A percentile compares a stretch with the other conserved stretches of the same genome.
Evolutionary conservation across 345 rosid species (phyloP).

Genomic region (Rhizophora apiculata): DNA sequence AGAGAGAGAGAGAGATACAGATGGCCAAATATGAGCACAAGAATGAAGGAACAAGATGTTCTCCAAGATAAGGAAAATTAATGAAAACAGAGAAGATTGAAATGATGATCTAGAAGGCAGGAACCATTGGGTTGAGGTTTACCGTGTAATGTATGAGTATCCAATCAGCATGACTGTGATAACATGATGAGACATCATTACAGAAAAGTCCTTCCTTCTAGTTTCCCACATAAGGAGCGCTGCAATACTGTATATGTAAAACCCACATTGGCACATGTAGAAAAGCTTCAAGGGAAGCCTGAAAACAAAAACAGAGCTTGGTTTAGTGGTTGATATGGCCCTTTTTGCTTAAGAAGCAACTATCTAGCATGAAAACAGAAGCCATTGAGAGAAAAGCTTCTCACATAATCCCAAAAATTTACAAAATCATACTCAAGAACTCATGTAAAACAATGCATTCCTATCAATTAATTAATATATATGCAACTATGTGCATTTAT

Average conservation of each 20-base stretch:
- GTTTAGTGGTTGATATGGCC: background rate
- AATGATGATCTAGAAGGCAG: background rate
- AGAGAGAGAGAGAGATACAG: background rate
- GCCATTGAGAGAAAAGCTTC: background rate
- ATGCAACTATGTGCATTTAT: background rate
- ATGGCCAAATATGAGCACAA: background rate
- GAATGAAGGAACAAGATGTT: too few relatives aligned
- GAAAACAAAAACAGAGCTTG: constrained; percentile 21
- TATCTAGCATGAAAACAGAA: background rate
- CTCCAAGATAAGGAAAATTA: too few relatives aligned
- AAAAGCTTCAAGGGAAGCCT: constrained; percentile 64
- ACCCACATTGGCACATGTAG: constrained; percentile 96
- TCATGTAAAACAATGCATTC: background rate
- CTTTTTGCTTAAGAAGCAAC: too few relatives aligned
- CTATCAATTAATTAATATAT: background rate
- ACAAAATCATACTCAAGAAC: constrained; percentile 1
- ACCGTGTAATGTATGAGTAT: constrained; percentile 80
- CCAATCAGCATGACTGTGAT: constrained; percentile 73
- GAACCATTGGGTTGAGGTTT: constrained; percentile 10
- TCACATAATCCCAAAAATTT: constrained; percentile 7
- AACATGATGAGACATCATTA: constrained; percentile 99
- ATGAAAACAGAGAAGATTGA: too few relatives aligned
- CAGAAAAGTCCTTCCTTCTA: constrained; percentile 89
- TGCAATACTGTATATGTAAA: constrained; percentile 72
- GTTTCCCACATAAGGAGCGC: constrained; percentile 95